Evolutionary conservation across 2,329 filamentous ascomycete species (phyloP).

Genomic region (Hymenoscyphus infarciens): DNA sequence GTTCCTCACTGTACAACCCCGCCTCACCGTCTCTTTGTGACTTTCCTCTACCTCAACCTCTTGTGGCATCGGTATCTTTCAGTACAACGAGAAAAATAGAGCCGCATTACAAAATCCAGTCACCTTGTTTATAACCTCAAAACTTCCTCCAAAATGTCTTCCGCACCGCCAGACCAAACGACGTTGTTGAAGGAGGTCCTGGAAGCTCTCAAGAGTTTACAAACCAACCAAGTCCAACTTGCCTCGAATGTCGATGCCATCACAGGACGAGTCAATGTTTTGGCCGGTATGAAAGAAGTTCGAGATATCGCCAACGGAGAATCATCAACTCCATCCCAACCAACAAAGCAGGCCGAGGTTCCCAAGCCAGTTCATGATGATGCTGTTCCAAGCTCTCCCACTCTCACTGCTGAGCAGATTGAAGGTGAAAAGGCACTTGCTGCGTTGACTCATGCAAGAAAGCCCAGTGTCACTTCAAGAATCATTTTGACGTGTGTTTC

Average conservation of each 20-base stretch:
- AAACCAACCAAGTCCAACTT: conserved; percentile 52
- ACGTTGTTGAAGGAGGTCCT: conserved; percentile 52
- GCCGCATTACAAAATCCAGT: conserved; percentile 1
- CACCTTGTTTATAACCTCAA: neutral
- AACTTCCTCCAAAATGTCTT: conserved; percentile 24
- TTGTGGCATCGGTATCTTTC: neutral
- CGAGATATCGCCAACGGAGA: conserved; percentile 43
- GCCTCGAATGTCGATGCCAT: conserved; percentile 56
- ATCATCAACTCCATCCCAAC: conserved; percentile 14
- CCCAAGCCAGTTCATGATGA: conserved; percentile 25
- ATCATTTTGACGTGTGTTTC: conserved; percentile 57
- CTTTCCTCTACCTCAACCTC: conserved; percentile 4
- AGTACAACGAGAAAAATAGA: neutral
- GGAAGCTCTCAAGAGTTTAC: conserved; percentile 50
- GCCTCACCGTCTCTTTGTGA: conserved; percentile 8
- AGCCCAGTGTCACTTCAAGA: conserved; percentile 47
- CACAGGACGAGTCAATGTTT: conserved; percentile 57
- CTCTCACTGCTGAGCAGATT: conserved; percentile 30
- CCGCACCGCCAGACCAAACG: conserved; percentile 27
- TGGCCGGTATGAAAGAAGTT: conserved; percentile 55
- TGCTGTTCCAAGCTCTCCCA: conserved; percentile 32
- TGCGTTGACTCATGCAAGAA: conserved; percentile 24
- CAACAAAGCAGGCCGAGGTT: conserved; percentile 15
- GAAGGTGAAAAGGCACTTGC: conserved; percentile 16
- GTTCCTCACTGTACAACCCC: neutral